A percentile compares a stretch with the other conserved stretches of the same genome.
phyloP scores from a whole-genome alignment of 352 stramenopile genomes.

The Pythium folliculosum region DNA sequence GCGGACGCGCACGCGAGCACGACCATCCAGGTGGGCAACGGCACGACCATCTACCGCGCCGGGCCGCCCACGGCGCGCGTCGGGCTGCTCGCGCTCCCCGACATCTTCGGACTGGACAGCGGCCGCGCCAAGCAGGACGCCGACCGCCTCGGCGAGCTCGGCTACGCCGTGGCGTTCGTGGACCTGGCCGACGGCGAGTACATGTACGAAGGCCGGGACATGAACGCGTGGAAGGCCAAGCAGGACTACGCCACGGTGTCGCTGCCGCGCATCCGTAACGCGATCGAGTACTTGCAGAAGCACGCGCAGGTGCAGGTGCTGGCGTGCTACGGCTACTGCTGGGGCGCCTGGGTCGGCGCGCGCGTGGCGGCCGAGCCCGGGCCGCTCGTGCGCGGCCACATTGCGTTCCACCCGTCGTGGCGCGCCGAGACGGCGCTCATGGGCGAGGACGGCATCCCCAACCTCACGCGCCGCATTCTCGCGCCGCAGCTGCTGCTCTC shows the following conservation, averaged over 20 bases:
- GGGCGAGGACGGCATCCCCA: constrained; percentile 37
- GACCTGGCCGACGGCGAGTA: constrained; percentile 45
- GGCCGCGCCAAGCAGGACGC: constrained; percentile 54
- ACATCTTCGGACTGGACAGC: constrained; percentile 55
- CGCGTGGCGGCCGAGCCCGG: constrained; percentile 16
- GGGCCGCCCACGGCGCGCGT: constrained; percentile 30
- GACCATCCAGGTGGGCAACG: constrained; percentile 34
- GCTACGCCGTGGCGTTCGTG: constrained; percentile 49
- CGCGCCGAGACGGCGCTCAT: constrained; percentile 35
- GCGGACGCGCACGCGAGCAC: constrained; percentile 18
- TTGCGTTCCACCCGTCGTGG: constrained; percentile 35
- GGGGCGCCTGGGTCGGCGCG: constrained; percentile 33
- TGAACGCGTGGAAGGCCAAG: constrained; percentile 22
- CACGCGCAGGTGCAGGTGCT: constrained; percentile 29
- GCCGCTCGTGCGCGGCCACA: constrained; percentile 29
- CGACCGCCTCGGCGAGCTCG: constrained; percentile 43
- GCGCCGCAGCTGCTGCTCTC: constrained; percentile 47
- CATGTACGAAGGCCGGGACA: constrained; percentile 21
- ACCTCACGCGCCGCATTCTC: constrained; percentile 37
- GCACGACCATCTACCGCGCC: constrained; percentile 42
- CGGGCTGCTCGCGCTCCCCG: constrained; percentile 44
- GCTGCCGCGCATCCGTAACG: constrained; percentile 24
- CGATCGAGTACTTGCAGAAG: constrained; percentile 35
- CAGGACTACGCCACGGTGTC: constrained; percentile 23
- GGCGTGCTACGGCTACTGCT: constrained; percentile 38